phyloP scores from a whole-genome alignment of 495 filamentous ascomycete genomes.

The Talaromyces liani region DNA sequence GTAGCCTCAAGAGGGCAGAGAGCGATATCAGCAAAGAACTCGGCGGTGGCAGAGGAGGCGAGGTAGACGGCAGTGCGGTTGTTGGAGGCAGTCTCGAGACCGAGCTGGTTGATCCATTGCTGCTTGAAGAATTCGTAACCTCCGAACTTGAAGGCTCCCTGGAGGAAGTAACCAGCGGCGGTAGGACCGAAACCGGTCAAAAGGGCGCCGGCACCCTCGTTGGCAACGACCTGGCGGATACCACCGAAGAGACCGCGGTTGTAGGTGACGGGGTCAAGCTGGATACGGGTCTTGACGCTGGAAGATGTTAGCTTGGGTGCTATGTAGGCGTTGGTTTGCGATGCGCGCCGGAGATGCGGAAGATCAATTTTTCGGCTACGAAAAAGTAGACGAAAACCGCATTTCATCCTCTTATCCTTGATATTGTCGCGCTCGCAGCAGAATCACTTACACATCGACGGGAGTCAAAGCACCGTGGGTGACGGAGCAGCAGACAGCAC shows the following conservation, averaged over 20 bases:
- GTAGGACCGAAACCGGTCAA: constrained; percentile 84
- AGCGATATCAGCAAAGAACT: constrained; percentile 92
- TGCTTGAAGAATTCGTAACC: constrained; percentile 96
- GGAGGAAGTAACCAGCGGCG: constrained; percentile 87
- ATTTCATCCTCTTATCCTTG: background rate
- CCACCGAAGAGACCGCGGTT: constrained; percentile 85
- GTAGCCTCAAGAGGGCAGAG: constrained; percentile 92
- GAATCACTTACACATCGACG: constrained; percentile 83
- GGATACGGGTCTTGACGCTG: constrained; percentile 92
- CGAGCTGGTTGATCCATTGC: constrained; percentile 76
- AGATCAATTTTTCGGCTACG: background rate
- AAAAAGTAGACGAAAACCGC: background rate
- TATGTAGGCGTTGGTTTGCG: background rate
- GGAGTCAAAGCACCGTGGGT: constrained; percentile 90
- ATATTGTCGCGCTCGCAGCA: background rate
- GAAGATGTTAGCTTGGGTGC: constrained; percentile 2
- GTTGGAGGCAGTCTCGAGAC: constrained; percentile 70
- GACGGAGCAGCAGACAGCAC: constrained; percentile 88
- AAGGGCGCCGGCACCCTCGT: constrained; percentile 82
- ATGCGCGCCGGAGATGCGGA: background rate
- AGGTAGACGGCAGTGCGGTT: constrained; percentile 88
- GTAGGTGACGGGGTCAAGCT: constrained; percentile 85
- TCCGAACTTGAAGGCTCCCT: constrained; percentile 92
- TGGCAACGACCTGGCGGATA: constrained; percentile 75
- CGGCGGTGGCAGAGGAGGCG: constrained; percentile 71